These are phyloP conservation scores for Hymenoscyphus occultus DNA, from an alignment of 2,329 filamentous ascomycete species.

Conservation along the genomic window DNA sequence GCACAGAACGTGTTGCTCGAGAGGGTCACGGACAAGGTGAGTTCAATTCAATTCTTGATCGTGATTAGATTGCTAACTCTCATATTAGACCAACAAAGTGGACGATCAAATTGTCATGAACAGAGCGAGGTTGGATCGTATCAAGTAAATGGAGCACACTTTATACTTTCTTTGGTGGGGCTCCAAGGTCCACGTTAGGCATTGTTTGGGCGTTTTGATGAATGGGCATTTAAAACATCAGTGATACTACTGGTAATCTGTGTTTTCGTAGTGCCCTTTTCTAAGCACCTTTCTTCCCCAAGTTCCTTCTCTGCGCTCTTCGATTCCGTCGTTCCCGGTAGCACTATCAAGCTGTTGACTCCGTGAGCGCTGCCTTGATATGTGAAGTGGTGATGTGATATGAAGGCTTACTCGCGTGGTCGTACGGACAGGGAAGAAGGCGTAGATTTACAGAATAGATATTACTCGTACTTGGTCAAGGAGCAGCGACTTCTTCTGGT, in stretches of 20 bases:
- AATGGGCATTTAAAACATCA: neutral
- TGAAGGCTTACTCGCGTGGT: too few relatives aligned
- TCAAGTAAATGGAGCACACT: constrained; percentile 22
- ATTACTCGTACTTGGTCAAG: neutral
- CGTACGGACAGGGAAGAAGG: too few relatives aligned
- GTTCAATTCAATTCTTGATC: constrained; percentile 26
- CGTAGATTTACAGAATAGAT: neutral
- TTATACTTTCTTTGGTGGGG: neutral
- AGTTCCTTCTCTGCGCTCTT: neutral
- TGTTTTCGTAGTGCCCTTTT: neutral
- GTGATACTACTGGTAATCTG: neutral
- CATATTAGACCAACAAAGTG: constrained; percentile 70
- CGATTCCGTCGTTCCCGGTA: too few relatives aligned
- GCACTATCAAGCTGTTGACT: too few relatives aligned
- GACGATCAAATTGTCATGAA: constrained; percentile 81
- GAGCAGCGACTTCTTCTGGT: neutral
- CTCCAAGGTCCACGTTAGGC: constrained; percentile 1
- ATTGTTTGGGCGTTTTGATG: constrained; percentile 11
- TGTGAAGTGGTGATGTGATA: too few relatives aligned
- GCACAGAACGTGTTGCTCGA: constrained; percentile 76
- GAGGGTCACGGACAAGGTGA: constrained; percentile 73
- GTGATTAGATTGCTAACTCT: constrained; percentile 32
- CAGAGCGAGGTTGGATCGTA: constrained; percentile 48
- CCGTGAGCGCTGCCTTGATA: too few relatives aligned
- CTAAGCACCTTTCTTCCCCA: neutral